Evolutionary conservation across 176 grass and related monocot genomes (phyloP), one percentile per base, ranked within the genome.

Genomic region (Otatea glauca): DNA sequence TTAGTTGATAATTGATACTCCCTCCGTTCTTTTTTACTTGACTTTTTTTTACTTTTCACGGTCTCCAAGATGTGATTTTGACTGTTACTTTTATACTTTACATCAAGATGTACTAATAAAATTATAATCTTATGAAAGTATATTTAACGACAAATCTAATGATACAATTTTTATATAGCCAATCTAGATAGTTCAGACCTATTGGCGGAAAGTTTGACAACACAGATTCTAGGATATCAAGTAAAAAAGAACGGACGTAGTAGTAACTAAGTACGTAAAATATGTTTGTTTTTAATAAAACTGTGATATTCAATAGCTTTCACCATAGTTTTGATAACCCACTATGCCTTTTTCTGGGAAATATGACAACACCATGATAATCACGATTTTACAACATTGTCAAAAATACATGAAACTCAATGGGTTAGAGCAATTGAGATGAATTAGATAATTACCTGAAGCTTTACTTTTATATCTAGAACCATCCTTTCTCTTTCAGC

Each of bases 381-480:
- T 74, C 27, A 6, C 20, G 13, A 74, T 48, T 1, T 63, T 74
- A 74, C 56, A 74, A 21, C 18, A 49, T 63, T 45, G 56, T 62
- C 44, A 72, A 49, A 71, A 74, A 63, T 72, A 72, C 34, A 83
- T 48, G n/a, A 72, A 72, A 48, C 23, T 24, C 69, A 48, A 72
- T 27, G 6, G 44, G n/a, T 83, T 72, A 63, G 41, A 61, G n/a
- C 18, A 59, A 65, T 47, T 49, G n/a, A 66, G 58, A 86, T 83
- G 9, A 66, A 65, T 66, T 7, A 37, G 44, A 82, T 65, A 68
- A 55, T 92, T 88, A 99, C 96, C 93, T 99, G 96, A 15, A 99
- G 93, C 78, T 99, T 99, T 55, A 99, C 96, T 99, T 99, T 99
- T 55, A 99, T 99, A 83, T 99, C 96, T 84, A 99, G 86, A 77